Base-by-base conservation (phyloP, 1,139 yeast genomes). In the Candida mesenterica region DNA sequence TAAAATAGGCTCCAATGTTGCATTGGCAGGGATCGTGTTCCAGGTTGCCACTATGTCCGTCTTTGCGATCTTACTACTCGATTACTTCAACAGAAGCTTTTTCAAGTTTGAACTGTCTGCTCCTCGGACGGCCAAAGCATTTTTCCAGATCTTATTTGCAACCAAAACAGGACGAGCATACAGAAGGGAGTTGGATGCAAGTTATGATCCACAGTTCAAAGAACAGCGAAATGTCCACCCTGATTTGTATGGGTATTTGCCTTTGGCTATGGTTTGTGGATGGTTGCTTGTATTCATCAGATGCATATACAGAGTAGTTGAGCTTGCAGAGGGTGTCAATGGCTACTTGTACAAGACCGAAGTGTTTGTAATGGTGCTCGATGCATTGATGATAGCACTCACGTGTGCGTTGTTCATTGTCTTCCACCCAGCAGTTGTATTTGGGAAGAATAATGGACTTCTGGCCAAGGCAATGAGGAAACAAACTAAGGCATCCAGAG, bases 21-120 rank as follows among this genome's bases (percentile, higher is more conserved):
- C 66, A 70, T 52, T 65, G 30, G 64, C 60, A 1, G 72, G 72
- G 16, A 62, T 66, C 19, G 65, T 55, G 5, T 61, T 64, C 41
- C 72, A 67, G 49, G 68, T 64, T 9, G 34, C 55, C 2, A 57
- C 68, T 12, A 66, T 65, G 71, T 39, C 65, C 4, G 42, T 64
- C 3, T 66, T 65, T 38, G 33, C 62, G 6, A 16, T 33, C 15
- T 49, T 65, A 13, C 46, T 61, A 42, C 45, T 54, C 31, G 59
- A 57, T 33, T 63, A 63, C 41, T 45, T 62, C 24, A 31, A 44
- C 43, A 44, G 59, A 25, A 41, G 53, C 7, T 56, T 45, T 39
- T 63, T 63, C 47, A 39, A 18, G 12, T 28, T 30, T 8, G 27
- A 30, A 15, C 28, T 16, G 32, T 17, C 29, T 2, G 31, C 32